Evolutionary conservation across 371 early-diverging fungal species (phyloP).

Genomic region (Lichtheimia hyalospora): DNA sequence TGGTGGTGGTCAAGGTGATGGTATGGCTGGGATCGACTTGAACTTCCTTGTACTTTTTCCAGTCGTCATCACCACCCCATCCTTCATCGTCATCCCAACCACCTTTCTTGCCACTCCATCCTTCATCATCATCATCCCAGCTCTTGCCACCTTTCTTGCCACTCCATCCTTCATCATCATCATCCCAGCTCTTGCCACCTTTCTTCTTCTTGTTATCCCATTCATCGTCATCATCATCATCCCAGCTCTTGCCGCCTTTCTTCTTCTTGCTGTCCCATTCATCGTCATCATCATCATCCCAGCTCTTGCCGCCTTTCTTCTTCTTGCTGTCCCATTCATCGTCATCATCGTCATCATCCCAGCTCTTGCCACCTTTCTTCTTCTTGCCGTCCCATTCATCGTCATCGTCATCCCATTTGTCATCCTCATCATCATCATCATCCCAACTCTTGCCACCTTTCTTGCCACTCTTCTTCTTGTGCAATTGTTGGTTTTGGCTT

Average conservation of each 20-base stretch:
- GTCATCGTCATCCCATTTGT: slow-evolving; percentile 3
- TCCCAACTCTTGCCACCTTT: slow-evolving; percentile 1
- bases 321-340: slow-evolving; percentile 5
- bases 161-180: not conserved
- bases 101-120: slow-evolving; percentile 4
- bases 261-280: slow-evolving; percentile 7
- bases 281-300: slow-evolving; percentile 3
- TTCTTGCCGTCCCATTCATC: slow-evolving; percentile 3
- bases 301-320: slow-evolving; percentile 6
- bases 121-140: not conserved
- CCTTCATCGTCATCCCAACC: not conserved
- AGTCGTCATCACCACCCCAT: not conserved
- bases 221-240: slow-evolving; percentile 2
- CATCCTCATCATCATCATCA: slow-evolving; percentile 4
- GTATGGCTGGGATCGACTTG: slow-evolving; percentile 26
- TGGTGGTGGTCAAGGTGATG: slow-evolving; percentile 31
- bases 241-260: slow-evolving; percentile 12
- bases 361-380: slow-evolving; percentile 14
- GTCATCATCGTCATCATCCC: slow-evolving; percentile 1
- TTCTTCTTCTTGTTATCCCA: slow-evolving; percentile 5
- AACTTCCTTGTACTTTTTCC: not conserved
- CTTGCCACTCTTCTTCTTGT: slow-evolving; percentile 16
- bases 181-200: slow-evolving; percentile 4
- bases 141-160: slow-evolving; percentile 11
- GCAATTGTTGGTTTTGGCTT: not conserved